These are phyloP conservation scores for Neurospora cerealis DNA, from an alignment of 495 filamentous ascomycete species.

Conservation along the genomic window DNA sequence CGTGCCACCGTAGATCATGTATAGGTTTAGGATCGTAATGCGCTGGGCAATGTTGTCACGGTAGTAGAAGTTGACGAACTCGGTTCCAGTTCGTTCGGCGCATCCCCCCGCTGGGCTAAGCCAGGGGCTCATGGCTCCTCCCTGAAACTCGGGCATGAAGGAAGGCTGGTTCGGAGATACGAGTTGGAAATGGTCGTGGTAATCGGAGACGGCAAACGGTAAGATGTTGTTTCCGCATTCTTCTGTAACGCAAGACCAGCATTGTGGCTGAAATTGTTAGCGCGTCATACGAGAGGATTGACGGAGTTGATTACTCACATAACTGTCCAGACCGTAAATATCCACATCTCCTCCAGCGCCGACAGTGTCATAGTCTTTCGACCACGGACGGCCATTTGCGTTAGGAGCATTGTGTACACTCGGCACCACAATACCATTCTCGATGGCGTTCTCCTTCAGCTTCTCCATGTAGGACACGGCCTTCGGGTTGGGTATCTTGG, in stretches of 20 bases:
- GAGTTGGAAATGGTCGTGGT: slow-evolving; percentile 12
- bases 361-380: slow-evolving; percentile 33
- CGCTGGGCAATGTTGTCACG: slow-evolving; percentile 39
- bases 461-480: slow-evolving; percentile 49
- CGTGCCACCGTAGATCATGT: slow-evolving; percentile 50
- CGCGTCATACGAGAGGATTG: fast-evolving
- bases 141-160: slow-evolving; percentile 57
- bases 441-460: slow-evolving; percentile 36
- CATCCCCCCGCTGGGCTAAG: slow-evolving; percentile 43
- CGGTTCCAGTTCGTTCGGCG: slow-evolving; percentile 25
- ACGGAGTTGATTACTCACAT: slow-evolving; percentile 8
- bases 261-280: slow-evolving; percentile 30
- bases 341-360: slow-evolving; percentile 45
- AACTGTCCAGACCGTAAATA: slow-evolving; percentile 47
- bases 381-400: slow-evolving; percentile 30
- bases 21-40: slow-evolving; percentile 34
- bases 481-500: slow-evolving; percentile 36
- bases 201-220: slow-evolving; percentile 5
- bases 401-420: slow-evolving; percentile 42
- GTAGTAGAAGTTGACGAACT: slow-evolving; percentile 51
- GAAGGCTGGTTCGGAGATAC: slow-evolving; percentile 28
- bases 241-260: slow-evolving; percentile 48
- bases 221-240: slow-evolving; percentile 43
- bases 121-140: slow-evolving; percentile 54
- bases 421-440: slow-evolving; percentile 46